phyloP scores from a whole-genome alignment of 768 basidiomycete species.

The Mrakia blollopis region DNA sequence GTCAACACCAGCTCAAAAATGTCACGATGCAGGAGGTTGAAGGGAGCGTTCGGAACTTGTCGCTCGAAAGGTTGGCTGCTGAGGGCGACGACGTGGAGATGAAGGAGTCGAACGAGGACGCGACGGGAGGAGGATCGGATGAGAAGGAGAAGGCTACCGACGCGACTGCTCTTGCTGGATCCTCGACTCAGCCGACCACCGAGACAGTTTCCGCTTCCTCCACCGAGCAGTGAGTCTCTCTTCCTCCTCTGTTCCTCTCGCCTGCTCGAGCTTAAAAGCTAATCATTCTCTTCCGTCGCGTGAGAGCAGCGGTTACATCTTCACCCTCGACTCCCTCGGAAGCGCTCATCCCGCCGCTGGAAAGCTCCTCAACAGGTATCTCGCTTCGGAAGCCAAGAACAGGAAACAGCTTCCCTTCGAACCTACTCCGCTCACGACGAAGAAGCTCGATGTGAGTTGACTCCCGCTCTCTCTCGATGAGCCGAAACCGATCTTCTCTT shows the following conservation, averaged over 20 bases:
- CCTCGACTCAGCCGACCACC: background rate
- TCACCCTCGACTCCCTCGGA: constrained; percentile 86
- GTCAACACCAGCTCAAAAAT: background rate
- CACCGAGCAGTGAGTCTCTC: background rate
- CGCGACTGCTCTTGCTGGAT: background rate
- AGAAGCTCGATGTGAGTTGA: constrained; percentile 33
- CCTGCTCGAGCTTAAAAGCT: constrained; percentile 53
- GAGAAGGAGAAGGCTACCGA: background rate
- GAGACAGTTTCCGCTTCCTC: background rate
- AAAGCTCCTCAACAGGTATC: constrained; percentile 61
- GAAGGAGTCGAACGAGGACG: background rate
- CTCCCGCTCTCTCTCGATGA: background rate
- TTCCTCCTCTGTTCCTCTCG: background rate
- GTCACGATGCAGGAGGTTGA: background rate
- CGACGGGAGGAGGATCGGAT: too few relatives aligned
- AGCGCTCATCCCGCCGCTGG: constrained; percentile 62
- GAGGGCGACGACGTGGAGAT: background rate
- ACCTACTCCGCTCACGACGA: constrained; percentile 19
- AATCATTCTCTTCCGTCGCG: too few relatives aligned
- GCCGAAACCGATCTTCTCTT: background rate
- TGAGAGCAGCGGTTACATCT: constrained; percentile 51
- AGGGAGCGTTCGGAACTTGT: background rate
- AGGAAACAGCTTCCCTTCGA: constrained; percentile 50
- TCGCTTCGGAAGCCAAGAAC: constrained; percentile 69
- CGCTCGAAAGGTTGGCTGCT: background rate